Percentiles rank a stretch among this genome's conserved stretches.
Evolutionary conservation across 164 flowering plant genomes (phyloP).

Genomic region (Euptelea pleiosperma): DNA sequence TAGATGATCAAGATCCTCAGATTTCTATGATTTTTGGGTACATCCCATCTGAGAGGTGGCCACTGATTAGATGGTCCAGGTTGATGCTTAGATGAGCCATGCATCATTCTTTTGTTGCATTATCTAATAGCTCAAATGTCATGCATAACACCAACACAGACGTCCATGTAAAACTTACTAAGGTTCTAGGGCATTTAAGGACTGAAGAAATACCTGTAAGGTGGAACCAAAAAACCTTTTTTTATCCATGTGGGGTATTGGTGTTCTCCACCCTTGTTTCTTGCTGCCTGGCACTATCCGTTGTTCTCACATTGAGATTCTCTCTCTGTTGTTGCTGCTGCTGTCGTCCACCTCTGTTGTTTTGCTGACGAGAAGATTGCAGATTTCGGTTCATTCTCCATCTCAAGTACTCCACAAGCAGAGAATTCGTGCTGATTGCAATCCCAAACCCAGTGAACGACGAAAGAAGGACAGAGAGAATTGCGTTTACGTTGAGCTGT

Average conservation of each 20-base stretch:
- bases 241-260: neutral
- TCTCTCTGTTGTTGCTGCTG: constrained; percentile 26
- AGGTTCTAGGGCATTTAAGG: neutral
- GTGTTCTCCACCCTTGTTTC: constrained; percentile 8
- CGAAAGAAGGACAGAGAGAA: constrained; percentile 73
- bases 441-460: constrained; percentile 84
- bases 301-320: constrained; percentile 7
- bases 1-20: no score
- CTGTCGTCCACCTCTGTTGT: constrained; percentile 19
- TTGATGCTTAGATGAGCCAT: no score
- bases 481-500: constrained; percentile 67
- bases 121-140: neutral
- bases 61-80: no score
- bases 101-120: no score
- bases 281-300: constrained; percentile 9
- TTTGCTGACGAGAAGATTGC: constrained; percentile 30
- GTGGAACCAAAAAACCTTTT: neutral
- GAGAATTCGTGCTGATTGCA: constrained; percentile 70
- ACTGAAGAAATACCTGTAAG: neutral
- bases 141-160: neutral
- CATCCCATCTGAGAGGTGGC: no score
- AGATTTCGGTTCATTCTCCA: constrained; percentile 48
- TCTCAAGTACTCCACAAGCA: constrained; percentile 64
- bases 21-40: no score
- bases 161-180: neutral